Evolutionary conservation across 2,329 filamentous ascomycete genomes (phyloP), one percentile per base, ranked within the genome.

Genomic region (Xylaria sp.): DNA sequence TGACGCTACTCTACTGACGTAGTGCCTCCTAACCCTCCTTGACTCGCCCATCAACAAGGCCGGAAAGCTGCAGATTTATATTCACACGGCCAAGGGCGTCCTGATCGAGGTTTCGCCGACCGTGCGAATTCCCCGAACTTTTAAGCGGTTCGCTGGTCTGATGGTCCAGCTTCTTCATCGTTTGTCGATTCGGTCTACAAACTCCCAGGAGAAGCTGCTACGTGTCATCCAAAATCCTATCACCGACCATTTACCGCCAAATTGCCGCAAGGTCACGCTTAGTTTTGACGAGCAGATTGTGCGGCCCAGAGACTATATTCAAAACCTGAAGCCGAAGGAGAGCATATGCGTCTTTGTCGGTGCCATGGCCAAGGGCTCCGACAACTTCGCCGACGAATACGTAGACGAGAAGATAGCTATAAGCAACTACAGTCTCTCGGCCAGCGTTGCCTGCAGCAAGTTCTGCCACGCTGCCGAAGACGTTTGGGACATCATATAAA

Each of bases 31-130:
- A 75, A 99, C 96, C 57, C 90, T 99, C 39, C 91, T 99, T 78
- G 96, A 99, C 81, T 99, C 96, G 23, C 96, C 96, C 57, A 92
- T 98, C 87, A 99, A 99, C 88, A 99, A 99, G 83, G 94, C 95
- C 66, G 96, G 96, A 77, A 95, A 91, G 82, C 90, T 99, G 48
- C 96, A 99, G 83, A 98, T 99, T 78, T 99, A 97, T 84, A 98
- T 99, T 73, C 94, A 97, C 82, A 98, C 96, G 5, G 94, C 95
- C 74, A 98, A 97, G 83, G 95, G 96, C 61, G 95, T 98, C 43
- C 86, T 99, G 75, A 99, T 99, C 78, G 94, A 98, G 83, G 95
- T 99, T 74, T 98, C 94, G 78, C 96, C 96, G n/a, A 94, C 94
- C 9, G 96, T 99, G 67, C 94, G 96, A 78, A 98, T 99, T 74